Evolutionary conservation across 306 rosid genomes (phyloP), one percentile per base, ranked within the genome.

Genomic region (Trichosanthes cucumerina): DNA sequence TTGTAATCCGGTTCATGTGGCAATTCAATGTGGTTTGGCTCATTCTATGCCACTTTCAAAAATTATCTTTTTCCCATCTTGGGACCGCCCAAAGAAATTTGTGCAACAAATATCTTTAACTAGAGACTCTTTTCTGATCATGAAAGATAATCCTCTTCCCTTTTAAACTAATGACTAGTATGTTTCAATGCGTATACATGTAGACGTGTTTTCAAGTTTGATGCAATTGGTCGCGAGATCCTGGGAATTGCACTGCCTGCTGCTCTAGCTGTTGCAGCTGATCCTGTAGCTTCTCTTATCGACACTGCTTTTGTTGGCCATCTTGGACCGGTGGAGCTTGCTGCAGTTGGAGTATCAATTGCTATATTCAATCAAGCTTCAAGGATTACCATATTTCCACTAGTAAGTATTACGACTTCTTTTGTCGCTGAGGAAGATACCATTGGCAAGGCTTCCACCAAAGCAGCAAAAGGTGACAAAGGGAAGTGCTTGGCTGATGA

Each of bases 221-320:
- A 96, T 26, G 62, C 85, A 4, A 83, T 96, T 65, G 93, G 91
- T 21, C 81, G 86, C 64, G 99, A 96, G 86, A 86, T 96, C 5
- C 86, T 96, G 11, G 89, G 90, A 73, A 96, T 96, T 75, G 99
- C 98, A 52, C 44, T 96, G 28, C 99, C 99, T 16, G 96, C 96
- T 82, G 97, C 98, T 46, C 81, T 96, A 46, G 98, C 97, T 63
- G 96, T 96, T 71, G 98, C 99, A 47, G 97, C 99, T 85, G 99
- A 96, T 83, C 99, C 99, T 54, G 83, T 96, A 78, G 99, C 98
- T 80, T 96, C 99, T 80, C 91, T 96, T 21, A 91, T 96, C 15
- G 99, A 96, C 90, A 96, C 98, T 4, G 97, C 96, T 52, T 96
- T 96, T 85, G 90, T 96, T 21, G 99, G 99, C 87, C 99, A 92